Conservation (phyloP, 352 stramenopile genomes). For the Peronospora destructor region DNA sequence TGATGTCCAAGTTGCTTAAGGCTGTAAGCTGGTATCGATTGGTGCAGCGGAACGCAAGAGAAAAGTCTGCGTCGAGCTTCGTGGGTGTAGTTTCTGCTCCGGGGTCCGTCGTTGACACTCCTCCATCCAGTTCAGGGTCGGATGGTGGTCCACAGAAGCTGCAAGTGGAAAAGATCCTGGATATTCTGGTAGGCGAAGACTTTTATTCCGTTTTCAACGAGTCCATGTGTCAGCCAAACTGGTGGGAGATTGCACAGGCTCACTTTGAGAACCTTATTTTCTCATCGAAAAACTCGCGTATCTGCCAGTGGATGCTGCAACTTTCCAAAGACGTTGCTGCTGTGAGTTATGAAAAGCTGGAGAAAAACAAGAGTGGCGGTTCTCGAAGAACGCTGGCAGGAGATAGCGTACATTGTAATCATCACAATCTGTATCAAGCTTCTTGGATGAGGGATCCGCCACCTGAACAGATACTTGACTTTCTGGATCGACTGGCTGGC, state of each 20-base stretch:
- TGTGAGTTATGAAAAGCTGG: conserved; percentile 52
- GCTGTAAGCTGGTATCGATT: conserved; percentile 82
- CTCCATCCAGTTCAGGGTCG: conserved; percentile 22
- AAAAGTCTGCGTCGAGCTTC: conserved; percentile 51
- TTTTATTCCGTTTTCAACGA: conserved; percentile 82
- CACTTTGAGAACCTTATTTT: conserved; percentile 86
- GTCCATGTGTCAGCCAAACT: conserved; percentile 67
- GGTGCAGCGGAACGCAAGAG: conserved; percentile 67
- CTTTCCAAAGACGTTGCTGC: conserved; percentile 56
- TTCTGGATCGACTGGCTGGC: conserved; percentile 56
- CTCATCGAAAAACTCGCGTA: conserved; percentile 49
- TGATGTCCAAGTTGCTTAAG: conserved; percentile 70
- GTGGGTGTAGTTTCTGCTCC: conserved; percentile 28
- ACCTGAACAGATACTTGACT: conserved; percentile 71
- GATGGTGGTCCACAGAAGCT: conserved; percentile 45
- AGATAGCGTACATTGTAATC: conserved; percentile 4
- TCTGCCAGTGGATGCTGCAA: conserved; percentile 64
- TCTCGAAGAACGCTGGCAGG: conserved; percentile 8
- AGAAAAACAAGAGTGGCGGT: conserved; percentile 28
- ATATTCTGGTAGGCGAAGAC: conserved; percentile 67
- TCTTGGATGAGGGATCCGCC: conserved; percentile 61
- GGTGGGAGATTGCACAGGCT: conserved; percentile 79
- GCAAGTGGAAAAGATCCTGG: conserved; percentile 68
- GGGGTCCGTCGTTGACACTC: conserved; percentile 10
- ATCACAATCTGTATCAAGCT: conserved; percentile 15